Conservation (phyloP, 495 filamentous ascomycete genomes). For the Penicillium arizonense region DNA sequence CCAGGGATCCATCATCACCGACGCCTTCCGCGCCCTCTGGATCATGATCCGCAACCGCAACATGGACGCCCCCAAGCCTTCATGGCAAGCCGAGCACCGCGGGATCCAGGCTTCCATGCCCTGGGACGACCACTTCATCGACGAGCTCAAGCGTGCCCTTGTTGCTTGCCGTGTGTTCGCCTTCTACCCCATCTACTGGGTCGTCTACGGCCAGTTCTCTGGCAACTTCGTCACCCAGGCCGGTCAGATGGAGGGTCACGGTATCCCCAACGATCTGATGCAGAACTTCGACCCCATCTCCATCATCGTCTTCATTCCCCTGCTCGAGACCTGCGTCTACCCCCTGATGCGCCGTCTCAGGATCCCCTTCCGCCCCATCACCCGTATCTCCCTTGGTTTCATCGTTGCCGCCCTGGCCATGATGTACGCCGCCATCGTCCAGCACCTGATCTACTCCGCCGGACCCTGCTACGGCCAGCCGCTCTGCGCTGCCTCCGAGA, state of each 20-base stretch:
- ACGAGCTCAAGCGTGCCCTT: conserved; percentile 59
- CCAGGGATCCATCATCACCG: conserved; percentile 59
- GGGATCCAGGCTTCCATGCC: conserved; percentile 31
- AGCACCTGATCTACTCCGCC: conserved; percentile 67
- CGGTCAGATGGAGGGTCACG: conserved; percentile 53
- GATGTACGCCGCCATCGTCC: conserved; percentile 65
- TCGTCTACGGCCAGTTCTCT: conserved; percentile 58
- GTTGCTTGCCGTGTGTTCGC: conserved; percentile 60
- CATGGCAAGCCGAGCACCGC: conserved; percentile 49
- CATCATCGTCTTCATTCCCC: conserved; percentile 69
- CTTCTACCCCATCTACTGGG: conserved; percentile 62
- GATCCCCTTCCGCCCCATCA: conserved; percentile 69
- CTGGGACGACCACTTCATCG: conserved; percentile 64
- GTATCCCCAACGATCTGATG: conserved; percentile 72
- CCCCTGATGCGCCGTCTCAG: conserved; percentile 61
- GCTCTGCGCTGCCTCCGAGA: conserved; percentile 28
- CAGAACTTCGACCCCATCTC: conserved; percentile 73
- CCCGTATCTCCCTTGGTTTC: conserved; percentile 73
- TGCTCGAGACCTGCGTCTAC: conserved; percentile 67
- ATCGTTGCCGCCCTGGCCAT: conserved; percentile 63
- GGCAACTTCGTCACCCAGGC: conserved; percentile 59
- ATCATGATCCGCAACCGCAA: conserved; percentile 55
- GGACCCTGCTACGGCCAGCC: conserved; percentile 48
- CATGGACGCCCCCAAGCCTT: conserved; percentile 60
- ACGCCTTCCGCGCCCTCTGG: conserved; percentile 60